Conservation (phyloP, 164 flowering plant genomes). For the Vitis labrusca region DNA sequence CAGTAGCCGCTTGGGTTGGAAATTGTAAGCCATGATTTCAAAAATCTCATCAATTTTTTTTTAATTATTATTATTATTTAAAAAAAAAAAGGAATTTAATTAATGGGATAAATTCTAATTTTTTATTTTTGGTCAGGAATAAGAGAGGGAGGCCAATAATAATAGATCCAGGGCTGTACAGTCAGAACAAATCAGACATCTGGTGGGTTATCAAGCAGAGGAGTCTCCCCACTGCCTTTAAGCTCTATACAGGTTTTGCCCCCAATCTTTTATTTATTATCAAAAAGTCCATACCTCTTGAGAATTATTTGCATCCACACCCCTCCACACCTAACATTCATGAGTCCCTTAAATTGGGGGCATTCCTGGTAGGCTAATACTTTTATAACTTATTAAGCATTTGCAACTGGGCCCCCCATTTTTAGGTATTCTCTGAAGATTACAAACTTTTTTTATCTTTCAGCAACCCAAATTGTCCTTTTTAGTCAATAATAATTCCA, state of each 20-base stretch:
- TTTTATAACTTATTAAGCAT: no score
- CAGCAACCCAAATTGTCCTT: no score
- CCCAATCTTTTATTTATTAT: background rate
- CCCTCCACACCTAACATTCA: no score
- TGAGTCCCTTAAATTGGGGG: no score
- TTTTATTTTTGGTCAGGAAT: conserved; percentile 45
- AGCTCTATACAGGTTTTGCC: conserved; percentile 74
- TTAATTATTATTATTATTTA: background rate
- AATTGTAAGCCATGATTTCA: conserved; percentile 46
- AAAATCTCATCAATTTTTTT: background rate
- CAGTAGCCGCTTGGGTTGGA: conserved; percentile 82
- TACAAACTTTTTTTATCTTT: no score
- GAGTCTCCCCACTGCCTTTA: conserved; percentile 80
- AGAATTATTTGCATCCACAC: no score
- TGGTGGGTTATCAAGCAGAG: conserved; percentile 86
- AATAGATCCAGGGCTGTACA: conserved; percentile 84
- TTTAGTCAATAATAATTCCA: no score
- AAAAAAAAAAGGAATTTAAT: no score
- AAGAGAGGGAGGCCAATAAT: conserved; percentile 89
- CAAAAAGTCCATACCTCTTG: background rate
- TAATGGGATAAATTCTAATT: background rate
- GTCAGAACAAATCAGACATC: conserved; percentile 80
- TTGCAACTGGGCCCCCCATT: no score
- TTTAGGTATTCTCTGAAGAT: no score
- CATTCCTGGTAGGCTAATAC: no score